Conservation (phyloP, 2,329 filamentous ascomycete species). For the Beauveria varroae region DNA sequence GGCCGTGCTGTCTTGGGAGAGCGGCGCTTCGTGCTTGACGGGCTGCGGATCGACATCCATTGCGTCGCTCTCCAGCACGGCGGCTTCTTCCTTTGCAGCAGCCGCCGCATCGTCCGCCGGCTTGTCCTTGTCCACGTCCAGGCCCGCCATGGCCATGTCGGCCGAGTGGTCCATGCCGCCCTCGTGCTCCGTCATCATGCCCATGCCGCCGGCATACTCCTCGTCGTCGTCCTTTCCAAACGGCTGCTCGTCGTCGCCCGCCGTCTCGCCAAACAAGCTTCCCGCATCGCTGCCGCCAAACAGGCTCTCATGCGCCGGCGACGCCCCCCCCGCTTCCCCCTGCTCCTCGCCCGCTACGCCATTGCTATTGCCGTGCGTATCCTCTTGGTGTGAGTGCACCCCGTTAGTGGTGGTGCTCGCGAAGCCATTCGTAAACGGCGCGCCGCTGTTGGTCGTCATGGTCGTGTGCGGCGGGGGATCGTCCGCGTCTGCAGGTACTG, state of each 20-base stretch:
- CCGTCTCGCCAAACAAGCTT: slow-evolving; percentile 78
- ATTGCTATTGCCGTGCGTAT: slow-evolving; percentile 17
- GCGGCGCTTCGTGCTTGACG: background rate
- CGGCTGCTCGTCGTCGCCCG: slow-evolving; percentile 39
- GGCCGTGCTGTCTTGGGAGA: background rate
- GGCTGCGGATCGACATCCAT: slow-evolving; percentile 23
- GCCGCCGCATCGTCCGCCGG: slow-evolving; percentile 16
- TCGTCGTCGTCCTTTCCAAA: slow-evolving; percentile 82
- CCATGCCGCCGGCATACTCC: slow-evolving; percentile 70
- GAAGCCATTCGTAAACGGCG: slow-evolving; percentile 34
- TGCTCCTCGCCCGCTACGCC: slow-evolving; percentile 25
- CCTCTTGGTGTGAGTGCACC: slow-evolving; percentile 15
- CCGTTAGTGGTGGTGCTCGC: slow-evolving; percentile 42
- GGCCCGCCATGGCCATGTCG: slow-evolving; percentile 33
- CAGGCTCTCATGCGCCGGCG: slow-evolving; percentile 68
- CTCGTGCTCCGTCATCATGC: slow-evolving; percentile 38
- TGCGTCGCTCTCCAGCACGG: slow-evolving; percentile 16
- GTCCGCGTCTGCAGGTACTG: slow-evolving; percentile 66
- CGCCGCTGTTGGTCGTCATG: slow-evolving; percentile 67
- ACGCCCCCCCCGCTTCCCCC: slow-evolving; percentile 44
- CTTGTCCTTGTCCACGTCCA: slow-evolving; percentile 19
- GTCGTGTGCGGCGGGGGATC: slow-evolving; percentile 51
- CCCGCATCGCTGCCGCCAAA: slow-evolving; percentile 75
- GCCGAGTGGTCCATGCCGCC: slow-evolving; percentile 34
- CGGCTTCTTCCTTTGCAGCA: slow-evolving; percentile 19